Evolutionary conservation across 495 filamentous ascomycete species (phyloP), one percentile per base, ranked within the genome.

Genomic region (Bathelium albidoporum): DNA sequence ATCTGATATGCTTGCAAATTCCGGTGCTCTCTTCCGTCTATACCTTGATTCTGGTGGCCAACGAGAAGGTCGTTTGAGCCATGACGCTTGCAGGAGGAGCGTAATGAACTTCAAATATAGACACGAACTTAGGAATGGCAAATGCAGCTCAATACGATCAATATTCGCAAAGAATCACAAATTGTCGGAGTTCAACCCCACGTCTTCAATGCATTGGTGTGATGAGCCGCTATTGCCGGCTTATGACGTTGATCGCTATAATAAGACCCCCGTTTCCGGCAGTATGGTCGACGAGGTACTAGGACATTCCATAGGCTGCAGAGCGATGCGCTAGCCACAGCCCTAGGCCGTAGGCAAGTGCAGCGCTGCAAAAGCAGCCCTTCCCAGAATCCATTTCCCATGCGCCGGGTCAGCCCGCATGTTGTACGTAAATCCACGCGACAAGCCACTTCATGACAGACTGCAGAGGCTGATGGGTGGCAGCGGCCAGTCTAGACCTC

Each of bases 11-110:
- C 9, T 64, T 20, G 41, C 62, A 65, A 62, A 62, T 67, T 11
- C 12, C 16, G 20, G 3, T 55, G 12, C 22, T 20, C 29, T 55
- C 49, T 28, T 29, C 24, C 9, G 29, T 28, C 16, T 70, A 62
- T 64, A 69, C 71, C 67, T 70, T 72, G 58, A 71, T 68, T 53
- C 72, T 67, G 36, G 65, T 70, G 32, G 72, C 68, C 39, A 75
- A 65, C 26, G 72, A 71, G 64, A 69, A 71, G 22, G 68, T 39
- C 32, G 69, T 64, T 29, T 65, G 68, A 12, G 69, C 69, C 74
- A 76, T 76, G 24, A 10, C 24, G 9, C 49, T 26, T 29, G 49
- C 1, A 9, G 18, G 16, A 55, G 2, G 5, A 55, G 11, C 9
- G 2, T 29, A 9, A 2, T 55, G 11, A 26, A 29, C 12, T 29